Evolutionary conservation across 306 rosid species (phyloP).

Genomic region (Leucaena leucocephala): DNA sequence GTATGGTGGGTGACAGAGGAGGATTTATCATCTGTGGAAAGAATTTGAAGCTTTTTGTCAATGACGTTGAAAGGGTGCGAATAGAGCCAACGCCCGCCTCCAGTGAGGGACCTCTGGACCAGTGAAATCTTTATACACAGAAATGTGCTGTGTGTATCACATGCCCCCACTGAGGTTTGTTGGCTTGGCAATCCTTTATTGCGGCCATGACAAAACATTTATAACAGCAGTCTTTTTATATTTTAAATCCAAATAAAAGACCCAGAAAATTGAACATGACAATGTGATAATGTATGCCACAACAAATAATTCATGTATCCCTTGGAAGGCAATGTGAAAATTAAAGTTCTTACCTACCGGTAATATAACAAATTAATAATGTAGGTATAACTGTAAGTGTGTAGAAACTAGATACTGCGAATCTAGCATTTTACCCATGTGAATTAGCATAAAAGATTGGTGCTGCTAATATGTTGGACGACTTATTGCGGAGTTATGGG

Average conservation of each 20-base stretch:
- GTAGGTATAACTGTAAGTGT: not conserved
- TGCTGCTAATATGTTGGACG: no score
- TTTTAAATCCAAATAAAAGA: not conserved
- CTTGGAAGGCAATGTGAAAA: not conserved
- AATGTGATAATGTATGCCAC: not conserved
- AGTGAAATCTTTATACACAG: not conserved
- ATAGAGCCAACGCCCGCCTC: not conserved
- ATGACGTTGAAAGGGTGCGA: not conserved
- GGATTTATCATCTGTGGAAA: not conserved
- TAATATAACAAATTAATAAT: no score
- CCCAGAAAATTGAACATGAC: not conserved
- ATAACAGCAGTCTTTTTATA: not conserved
- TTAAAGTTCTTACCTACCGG: not conserved
- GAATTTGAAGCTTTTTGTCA: not conserved
- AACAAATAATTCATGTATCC: not conserved
- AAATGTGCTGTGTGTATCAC: not conserved
- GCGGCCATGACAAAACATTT: not conserved
- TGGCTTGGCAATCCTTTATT: not conserved
- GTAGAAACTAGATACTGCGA: not conserved
- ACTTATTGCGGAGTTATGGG: not conserved
- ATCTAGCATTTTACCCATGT: not conserved
- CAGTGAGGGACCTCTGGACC: not conserved
- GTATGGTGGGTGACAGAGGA: not conserved
- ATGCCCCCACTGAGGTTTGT: not conserved
- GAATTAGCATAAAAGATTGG: not conserved